Evolutionary conservation across 2,329 filamentous ascomycete genomes (phyloP).

Genomic region (Simplicillium sp.): DNA sequence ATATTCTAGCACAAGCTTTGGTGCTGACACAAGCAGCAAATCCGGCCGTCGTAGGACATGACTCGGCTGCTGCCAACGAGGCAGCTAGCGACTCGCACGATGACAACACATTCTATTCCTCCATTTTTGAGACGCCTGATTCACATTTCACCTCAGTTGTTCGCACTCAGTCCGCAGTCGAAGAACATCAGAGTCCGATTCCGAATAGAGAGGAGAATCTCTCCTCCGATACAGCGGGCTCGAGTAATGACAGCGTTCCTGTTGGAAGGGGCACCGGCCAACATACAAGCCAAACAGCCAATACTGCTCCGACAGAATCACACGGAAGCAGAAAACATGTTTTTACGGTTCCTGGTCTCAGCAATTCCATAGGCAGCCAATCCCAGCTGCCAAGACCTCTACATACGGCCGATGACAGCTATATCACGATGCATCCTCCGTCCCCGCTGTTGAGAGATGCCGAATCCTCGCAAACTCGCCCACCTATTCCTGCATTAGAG

Average conservation of each 20-base stretch:
- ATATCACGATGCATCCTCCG: no score
- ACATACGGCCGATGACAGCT: no score
- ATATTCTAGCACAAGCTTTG: slow-evolving; percentile 63
- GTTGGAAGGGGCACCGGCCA: no score
- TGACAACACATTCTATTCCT: slow-evolving; percentile 93
- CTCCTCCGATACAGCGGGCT: no score
- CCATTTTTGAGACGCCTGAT: slow-evolving; percentile 72
- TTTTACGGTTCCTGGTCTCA: slow-evolving; percentile 5
- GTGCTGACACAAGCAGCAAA: slow-evolving; percentile 59
- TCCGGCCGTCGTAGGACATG: slow-evolving; percentile 49
- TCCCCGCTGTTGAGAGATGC: no score
- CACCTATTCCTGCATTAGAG: slow-evolving; percentile 15
- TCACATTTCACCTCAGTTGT: slow-evolving; percentile 36
- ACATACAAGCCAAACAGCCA: no score
- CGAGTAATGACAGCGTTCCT: no score
- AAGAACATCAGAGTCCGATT: slow-evolving; percentile 8
- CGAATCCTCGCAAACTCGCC: no score
- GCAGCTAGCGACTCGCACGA: slow-evolving; percentile 73
- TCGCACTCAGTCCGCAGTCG: slow-evolving; percentile 34
- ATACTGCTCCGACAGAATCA: no score
- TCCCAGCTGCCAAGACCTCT: no score
- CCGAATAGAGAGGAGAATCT: no score
- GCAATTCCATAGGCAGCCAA: slow-evolving; percentile 1
- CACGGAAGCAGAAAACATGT: no score
- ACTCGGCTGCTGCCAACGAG: slow-evolving; percentile 46